Evolutionary conservation across 495 filamentous ascomycete species (phyloP).

Genomic region (Jackrogersella minutella): DNA sequence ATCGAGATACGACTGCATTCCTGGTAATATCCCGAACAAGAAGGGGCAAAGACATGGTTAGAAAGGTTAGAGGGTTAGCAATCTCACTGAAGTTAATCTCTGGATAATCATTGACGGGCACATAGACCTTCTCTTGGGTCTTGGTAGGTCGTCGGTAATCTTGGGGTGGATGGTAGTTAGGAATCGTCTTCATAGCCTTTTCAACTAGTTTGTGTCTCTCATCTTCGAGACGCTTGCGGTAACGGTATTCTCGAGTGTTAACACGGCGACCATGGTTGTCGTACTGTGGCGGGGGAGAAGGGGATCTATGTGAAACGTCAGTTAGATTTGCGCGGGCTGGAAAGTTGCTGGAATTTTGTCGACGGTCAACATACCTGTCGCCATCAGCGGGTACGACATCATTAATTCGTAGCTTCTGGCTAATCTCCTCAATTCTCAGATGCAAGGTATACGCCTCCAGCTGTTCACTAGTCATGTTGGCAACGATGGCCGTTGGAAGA

Average conservation of each 20-base stretch:
- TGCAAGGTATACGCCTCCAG: slow-evolving; percentile 95
- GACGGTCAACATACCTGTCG: slow-evolving; percentile 72
- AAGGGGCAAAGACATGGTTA: slow-evolving; percentile 65
- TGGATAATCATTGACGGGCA: slow-evolving; percentile 99
- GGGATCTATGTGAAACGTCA: slow-evolving; percentile 69
- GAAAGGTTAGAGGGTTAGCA: slow-evolving; percentile 95
- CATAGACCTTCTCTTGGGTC: slow-evolving; percentile 99
- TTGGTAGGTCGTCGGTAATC: slow-evolving; percentile 98
- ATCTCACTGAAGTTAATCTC: slow-evolving; percentile 99
- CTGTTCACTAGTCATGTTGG: slow-evolving; percentile 97
- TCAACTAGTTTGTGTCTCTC: slow-evolving; percentile 98
- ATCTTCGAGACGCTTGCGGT: slow-evolving; percentile 96
- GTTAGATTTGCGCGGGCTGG: not conserved
- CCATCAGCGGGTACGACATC: slow-evolving; percentile 96
- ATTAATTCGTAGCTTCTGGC: slow-evolving; percentile 97
- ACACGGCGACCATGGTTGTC: slow-evolving; percentile 98
- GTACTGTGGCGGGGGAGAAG: slow-evolving; percentile 94
- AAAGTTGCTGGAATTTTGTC: not conserved
- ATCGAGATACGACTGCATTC: slow-evolving; percentile 41
- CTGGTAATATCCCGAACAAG: slow-evolving; percentile 50
- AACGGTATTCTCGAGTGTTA: slow-evolving; percentile 96
- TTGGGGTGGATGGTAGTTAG: slow-evolving; percentile 96
- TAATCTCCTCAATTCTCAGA: slow-evolving; percentile 97
- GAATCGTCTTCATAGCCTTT: slow-evolving; percentile 97
- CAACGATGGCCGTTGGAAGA: slow-evolving; percentile 92